Base-by-base conservation (phyloP, 1,139 yeast genomes). In the Yarrowia galli region DNA sequence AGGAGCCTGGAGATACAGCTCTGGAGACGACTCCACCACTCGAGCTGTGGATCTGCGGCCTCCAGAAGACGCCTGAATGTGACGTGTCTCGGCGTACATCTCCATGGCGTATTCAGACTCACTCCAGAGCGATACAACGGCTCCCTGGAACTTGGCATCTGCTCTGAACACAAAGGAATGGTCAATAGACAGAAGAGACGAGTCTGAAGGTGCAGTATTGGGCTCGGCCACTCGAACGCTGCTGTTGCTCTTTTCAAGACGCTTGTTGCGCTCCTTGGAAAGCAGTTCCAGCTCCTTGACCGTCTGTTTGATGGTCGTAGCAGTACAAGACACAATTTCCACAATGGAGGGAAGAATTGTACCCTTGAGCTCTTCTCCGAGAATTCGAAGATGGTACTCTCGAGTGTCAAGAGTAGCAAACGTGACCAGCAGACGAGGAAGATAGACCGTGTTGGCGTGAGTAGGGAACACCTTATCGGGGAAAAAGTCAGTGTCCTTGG, bases 1-100 rank as follows among this genome's bases (percentile, higher is more conserved):
- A 0, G 99, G 99, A 0, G 97, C 86, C 67, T 86, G 89, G 40
- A 93, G 77, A 54, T 82, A 83, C 35, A 92, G 80, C 0, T 93
- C 85, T 0, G 90, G 87, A 13, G 73, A 48, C 1, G 75, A 73
- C 53, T 71, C 70, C 32, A 69, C 54, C 12, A 70, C 53, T 38
- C 67, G 68, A 13, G 71, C 68, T 2, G 53, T 48, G 16, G 49
- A 43, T 23, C 66, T 13, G 2, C 66, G 43, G 6, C 56, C 56
- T 3, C 38, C 54, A 13, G 66, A 61, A 9, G 56, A 46, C 36
- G 54, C 56, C 45, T 61, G 66, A 9, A 36, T 48, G 25, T 48
- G 54, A 2, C 56, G 43, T 1, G 43, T 46, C 36, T 61, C 66
- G 10, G 66, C 66, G 43, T 61, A 61, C 66, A 61, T 61, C 28